Percentiles rank a stretch among this genome's conserved stretches.
Evolutionary conservation across 345 rosid genomes (phyloP).

Genomic region (Rhizophora apiculata): DNA sequence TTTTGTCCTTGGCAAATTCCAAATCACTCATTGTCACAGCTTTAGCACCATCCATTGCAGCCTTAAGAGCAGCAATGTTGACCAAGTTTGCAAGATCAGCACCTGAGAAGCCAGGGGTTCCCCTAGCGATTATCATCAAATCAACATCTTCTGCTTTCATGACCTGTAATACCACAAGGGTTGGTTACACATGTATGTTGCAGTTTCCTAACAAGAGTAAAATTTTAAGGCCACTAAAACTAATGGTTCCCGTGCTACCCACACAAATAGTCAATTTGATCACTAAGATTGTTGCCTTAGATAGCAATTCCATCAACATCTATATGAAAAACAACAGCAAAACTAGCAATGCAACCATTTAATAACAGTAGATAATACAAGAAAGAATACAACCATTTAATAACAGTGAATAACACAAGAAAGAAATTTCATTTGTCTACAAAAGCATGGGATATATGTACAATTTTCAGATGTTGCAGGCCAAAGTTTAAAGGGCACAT

Average conservation of each 20-base stretch:
- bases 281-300: too few relatives aligned
- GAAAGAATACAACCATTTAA: conserved; percentile 1
- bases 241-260: background rate
- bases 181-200: background rate
- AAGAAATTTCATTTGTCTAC: background rate
- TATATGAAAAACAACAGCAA: too few relatives aligned
- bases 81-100: conserved; percentile 93
- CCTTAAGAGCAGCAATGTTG: conserved; percentile 89
- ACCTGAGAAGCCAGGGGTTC: conserved; percentile 96
- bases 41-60: conserved; percentile 94
- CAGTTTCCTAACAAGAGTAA: background rate
- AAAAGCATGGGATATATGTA: too few relatives aligned
- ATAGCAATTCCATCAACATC: background rate
- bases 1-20: conserved; percentile 90
- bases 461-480: background rate
- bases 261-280: background rate
- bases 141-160: conserved; percentile 89
- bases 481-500: background rate
- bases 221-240: background rate
- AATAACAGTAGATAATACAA: background rate
- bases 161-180: conserved; percentile 45
- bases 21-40: conserved; percentile 86
- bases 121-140: conserved; percentile 90
- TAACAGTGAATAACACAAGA: background rate
- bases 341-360: background rate